A percentile compares a stretch with the other conserved stretches of the same genome.
Conservation (phyloP, 2,329 filamentous ascomycete species). For the Rhinocladiella similis region DNA sequence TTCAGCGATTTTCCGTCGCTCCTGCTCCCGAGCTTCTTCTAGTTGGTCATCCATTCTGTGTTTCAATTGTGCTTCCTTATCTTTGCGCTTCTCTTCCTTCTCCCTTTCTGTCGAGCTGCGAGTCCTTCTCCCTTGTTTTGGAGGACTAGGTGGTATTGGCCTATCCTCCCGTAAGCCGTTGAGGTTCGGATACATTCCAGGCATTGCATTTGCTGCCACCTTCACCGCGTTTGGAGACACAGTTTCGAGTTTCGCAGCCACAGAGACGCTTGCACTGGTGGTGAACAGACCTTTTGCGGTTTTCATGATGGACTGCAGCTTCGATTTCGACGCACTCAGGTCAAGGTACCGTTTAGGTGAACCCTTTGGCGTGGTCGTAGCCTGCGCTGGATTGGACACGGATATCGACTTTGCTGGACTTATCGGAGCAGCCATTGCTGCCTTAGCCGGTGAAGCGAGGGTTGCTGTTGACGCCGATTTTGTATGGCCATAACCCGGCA, state of each 20-base stretch:
- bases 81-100: conserved; percentile 37
- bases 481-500: conserved; percentile 48
- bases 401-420: conserved; percentile 59
- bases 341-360: conserved; percentile 63
- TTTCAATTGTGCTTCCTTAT: conserved; percentile 27
- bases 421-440: conserved; percentile 34
- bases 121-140: conserved; percentile 49
- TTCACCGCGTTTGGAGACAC: conserved; percentile 44
- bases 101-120: conserved; percentile 61
- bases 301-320: conserved; percentile 86
- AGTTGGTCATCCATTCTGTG: conserved; percentile 39
- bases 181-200: conserved; percentile 32
- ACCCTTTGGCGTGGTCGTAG: conserved; percentile 58
- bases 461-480: conserved; percentile 66
- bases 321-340: conserved; percentile 88
- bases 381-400: conserved; percentile 59
- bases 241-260: conserved; percentile 59
- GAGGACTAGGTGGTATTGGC: conserved; percentile 34
- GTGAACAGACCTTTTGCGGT: conserved; percentile 83
- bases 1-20: conserved; percentile 36
- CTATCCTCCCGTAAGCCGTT: conserved; percentile 25
- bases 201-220: conserved; percentile 31
- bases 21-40: conserved; percentile 36
- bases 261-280: conserved; percentile 64
- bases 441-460: conserved; percentile 53